These are phyloP conservation scores for Didymella lethalis DNA, from an alignment of 2,329 filamentous ascomycete genomes.

Conservation along the genomic window DNA sequence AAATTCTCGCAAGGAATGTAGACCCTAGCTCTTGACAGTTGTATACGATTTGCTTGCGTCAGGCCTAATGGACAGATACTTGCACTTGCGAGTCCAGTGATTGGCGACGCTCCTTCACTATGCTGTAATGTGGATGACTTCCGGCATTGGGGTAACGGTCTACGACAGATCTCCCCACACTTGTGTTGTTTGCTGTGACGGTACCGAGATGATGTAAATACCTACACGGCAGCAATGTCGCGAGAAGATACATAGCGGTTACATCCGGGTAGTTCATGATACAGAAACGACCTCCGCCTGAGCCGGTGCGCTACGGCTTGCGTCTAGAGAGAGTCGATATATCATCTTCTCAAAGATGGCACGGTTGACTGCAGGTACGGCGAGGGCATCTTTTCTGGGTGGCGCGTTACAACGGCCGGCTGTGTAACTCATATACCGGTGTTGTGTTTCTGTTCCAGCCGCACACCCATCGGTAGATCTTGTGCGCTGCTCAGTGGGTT, in stretches of 20 bases:
- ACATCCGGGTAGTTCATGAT: background rate
- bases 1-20: too few species aligned
- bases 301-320: too few species aligned
- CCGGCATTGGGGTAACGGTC: background rate
- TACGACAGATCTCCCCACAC: background rate
- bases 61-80: too few species aligned
- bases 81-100: too few species aligned
- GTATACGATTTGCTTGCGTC: too few species aligned
- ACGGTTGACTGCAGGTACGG: background rate
- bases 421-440: conserved; percentile 22
- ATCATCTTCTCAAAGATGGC: background rate
- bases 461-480: conserved; percentile 11
- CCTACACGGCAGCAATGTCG: background rate
- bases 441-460: conserved; percentile 25
- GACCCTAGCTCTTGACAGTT: too few species aligned
- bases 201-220: background rate
- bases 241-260: background rate
- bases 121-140: too few species aligned
- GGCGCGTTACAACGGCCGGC: conserved; percentile 25
- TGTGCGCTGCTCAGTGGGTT: conserved; percentile 16
- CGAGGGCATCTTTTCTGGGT: conserved; percentile 1
- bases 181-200: background rate
- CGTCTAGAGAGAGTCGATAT: background rate
- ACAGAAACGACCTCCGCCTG: too few species aligned
- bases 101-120: too few species aligned